A percentile compares a stretch with the other conserved stretches of the same genome.
phyloP scores from a whole-genome alignment of 805 yeast species.

The Yamadazyma laniorum region DNA sequence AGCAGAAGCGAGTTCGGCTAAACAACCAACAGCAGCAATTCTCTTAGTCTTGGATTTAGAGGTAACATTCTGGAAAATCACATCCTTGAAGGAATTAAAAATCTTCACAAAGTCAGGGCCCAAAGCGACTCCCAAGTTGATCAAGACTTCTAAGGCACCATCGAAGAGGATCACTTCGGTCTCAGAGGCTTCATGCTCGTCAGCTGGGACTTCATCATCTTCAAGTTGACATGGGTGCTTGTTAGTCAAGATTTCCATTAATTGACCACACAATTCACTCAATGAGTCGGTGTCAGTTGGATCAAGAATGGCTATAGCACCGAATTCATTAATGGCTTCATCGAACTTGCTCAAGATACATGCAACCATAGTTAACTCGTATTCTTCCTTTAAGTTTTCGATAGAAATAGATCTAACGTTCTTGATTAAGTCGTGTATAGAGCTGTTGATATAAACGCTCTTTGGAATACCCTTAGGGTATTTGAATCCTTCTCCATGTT shows the following conservation, averaged over 20 bases:
- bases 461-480: slow-evolving; percentile 66
- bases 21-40: slow-evolving; percentile 80
- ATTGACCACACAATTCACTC: slow-evolving; percentile 66
- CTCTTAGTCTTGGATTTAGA: slow-evolving; percentile 70
- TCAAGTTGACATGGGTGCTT: slow-evolving; percentile 81
- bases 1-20: slow-evolving; percentile 84
- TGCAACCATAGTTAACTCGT: slow-evolving; percentile 78
- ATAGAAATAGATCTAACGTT: slow-evolving; percentile 68
- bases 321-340: slow-evolving; percentile 66
- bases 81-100: slow-evolving; percentile 69
- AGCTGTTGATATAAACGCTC: slow-evolving; percentile 57
- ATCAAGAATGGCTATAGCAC: slow-evolving; percentile 70
- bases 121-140: slow-evolving; percentile 70
- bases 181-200: slow-evolving; percentile 47
- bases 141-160: slow-evolving; percentile 81
- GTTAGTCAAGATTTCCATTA: slow-evolving; percentile 72
- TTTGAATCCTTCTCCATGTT: slow-evolving; percentile 45
- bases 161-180: slow-evolving; percentile 71
- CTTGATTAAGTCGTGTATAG: slow-evolving; percentile 56
- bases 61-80: slow-evolving; percentile 50
- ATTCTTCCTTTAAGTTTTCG: slow-evolving; percentile 68
- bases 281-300: slow-evolving; percentile 50
- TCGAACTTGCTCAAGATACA: slow-evolving; percentile 71
- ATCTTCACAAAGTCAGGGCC: slow-evolving; percentile 75
- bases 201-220: slow-evolving; percentile 63